A percentile compares a stretch with the other conserved stretches of the same genome.
Evolutionary conservation across 2,329 filamentous ascomycete species (phyloP).

Genomic region (Metarhizium anisopliae): DNA sequence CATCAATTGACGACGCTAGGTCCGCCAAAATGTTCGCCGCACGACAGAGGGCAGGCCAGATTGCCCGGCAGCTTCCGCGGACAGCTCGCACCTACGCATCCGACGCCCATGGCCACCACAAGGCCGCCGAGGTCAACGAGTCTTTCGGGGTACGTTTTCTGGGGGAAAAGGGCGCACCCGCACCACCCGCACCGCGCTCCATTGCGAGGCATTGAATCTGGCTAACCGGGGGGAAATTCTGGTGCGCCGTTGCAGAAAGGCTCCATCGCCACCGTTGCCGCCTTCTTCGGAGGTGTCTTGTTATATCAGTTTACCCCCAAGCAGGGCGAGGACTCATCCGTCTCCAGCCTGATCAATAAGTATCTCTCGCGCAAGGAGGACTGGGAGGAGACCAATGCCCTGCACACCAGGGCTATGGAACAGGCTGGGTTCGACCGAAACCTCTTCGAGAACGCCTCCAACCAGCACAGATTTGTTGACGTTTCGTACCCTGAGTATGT

Average conservation of each 20-base stretch:
- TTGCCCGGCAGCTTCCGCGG: conserved; percentile 27
- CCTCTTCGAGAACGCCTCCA: conserved; percentile 36
- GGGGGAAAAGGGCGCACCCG: neutral
- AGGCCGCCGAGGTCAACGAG: conserved; percentile 41
- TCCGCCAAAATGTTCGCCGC: conserved; percentile 29
- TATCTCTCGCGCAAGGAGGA: conserved; percentile 37
- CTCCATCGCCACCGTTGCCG: conserved; percentile 37
- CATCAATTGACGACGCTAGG: conserved; percentile 23
- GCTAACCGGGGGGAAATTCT: neutral
- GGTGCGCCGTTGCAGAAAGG: conserved; percentile 29
- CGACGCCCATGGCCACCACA: conserved; percentile 39
- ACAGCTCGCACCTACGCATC: conserved; percentile 44
- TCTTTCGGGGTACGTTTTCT: conserved; percentile 43
- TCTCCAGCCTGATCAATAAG: conserved; percentile 37
- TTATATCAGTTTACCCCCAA: conserved; percentile 41
- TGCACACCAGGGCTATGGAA: conserved; percentile 42
- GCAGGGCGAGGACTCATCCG: conserved; percentile 39
- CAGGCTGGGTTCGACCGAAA: conserved; percentile 51
- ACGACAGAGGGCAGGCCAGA: conserved; percentile 34
- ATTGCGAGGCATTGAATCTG: neutral
- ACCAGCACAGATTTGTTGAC: conserved; percentile 38
- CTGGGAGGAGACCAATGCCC: conserved; percentile 43
- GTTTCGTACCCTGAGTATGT: conserved; percentile 51
- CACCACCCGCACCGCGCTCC: neutral
- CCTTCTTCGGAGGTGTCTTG: conserved; percentile 33